A percentile compares a stretch with the other conserved stretches of the same genome.
Evolutionary conservation across 768 basidiomycete species (phyloP).

Genomic region (Mycena olivaceomarginata): DNA sequence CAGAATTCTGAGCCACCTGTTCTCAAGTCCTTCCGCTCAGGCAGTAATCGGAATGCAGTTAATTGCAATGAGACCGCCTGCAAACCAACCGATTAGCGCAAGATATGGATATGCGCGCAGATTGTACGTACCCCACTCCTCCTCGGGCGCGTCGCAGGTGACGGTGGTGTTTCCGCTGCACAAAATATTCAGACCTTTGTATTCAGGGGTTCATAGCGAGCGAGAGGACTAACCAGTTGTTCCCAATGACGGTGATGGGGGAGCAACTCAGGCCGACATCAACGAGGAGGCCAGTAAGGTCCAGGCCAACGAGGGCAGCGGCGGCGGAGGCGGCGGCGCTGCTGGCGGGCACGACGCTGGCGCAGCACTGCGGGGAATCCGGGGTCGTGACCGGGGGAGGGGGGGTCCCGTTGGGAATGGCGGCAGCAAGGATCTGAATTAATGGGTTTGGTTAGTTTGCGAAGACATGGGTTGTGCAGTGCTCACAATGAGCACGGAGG

Average conservation of each 20-base stretch:
- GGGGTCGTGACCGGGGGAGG: not conserved
- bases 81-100: not conserved
- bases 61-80: not conserved
- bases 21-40: not conserved
- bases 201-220: not conserved
- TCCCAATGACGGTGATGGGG: not conserved
- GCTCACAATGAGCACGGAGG: not conserved
- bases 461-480: not conserved
- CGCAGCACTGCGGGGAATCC: not conserved
- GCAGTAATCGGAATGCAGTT: not conserved
- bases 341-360: not conserved
- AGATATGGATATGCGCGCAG: not conserved
- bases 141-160: not conserved
- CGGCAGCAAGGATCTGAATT: not conserved
- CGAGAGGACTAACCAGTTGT: not conserved
- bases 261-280: not conserved
- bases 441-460: not conserved
- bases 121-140: not conserved
- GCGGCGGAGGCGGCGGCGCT: not conserved
- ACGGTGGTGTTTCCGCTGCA: not conserved
- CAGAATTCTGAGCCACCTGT: too few species aligned
- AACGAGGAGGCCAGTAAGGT: not conserved
- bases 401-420: not conserved
- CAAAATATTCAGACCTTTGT: not conserved
- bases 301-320: not conserved